A percentile compares a stretch with the other conserved stretches of the same genome.
These are phyloP conservation scores for Borealophlyctis nickersoniae DNA, from an alignment of 192 early-diverging fungal species.

Conservation along the genomic window DNA sequence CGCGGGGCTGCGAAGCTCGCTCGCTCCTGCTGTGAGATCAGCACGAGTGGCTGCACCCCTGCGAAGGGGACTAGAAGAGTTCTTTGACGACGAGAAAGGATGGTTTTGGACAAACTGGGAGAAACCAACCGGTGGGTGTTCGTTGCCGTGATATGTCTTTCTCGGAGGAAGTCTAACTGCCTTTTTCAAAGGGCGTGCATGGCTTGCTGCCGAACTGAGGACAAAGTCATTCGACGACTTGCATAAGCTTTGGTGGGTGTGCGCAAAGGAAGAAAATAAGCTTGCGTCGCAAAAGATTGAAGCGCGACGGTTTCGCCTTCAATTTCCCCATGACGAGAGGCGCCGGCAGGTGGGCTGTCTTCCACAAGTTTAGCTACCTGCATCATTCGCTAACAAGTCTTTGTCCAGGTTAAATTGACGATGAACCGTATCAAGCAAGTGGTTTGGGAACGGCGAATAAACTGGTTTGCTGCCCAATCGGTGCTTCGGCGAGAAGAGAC, in stretches of 20 bases:
- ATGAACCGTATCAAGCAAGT: conserved; percentile 52
- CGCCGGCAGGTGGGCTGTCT: background rate
- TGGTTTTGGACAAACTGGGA: conserved; percentile 45
- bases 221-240: conserved; percentile 95
- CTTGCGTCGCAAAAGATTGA: conserved; percentile 49
- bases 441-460: conserved; percentile 47
- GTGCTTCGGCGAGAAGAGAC: conserved; percentile 25
- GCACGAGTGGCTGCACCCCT: too few species aligned
- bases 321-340: conserved; percentile 41
- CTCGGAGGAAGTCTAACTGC: background rate
- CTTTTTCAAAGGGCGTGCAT: conserved; percentile 67
- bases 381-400: background rate
- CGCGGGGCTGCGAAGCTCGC: too few species aligned
- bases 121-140: conserved; percentile 37
- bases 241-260: conserved; percentile 89
- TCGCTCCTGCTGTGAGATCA: too few species aligned
- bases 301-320: conserved; percentile 42
- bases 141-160: background rate
- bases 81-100: conserved; percentile 46
- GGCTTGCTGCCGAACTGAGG: conserved; percentile 85
- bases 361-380: background rate
- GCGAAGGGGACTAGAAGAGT: conserved; percentile 42
- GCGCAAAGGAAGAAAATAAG: conserved; percentile 54
- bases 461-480: conserved; percentile 43
- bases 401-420: conserved; percentile 41